Percentiles rank a stretch among this genome's conserved stretches.
phyloP scores from a whole-genome alignment of 176 grass and related monocot genomes.

The Triticum timopheevii region DNA sequence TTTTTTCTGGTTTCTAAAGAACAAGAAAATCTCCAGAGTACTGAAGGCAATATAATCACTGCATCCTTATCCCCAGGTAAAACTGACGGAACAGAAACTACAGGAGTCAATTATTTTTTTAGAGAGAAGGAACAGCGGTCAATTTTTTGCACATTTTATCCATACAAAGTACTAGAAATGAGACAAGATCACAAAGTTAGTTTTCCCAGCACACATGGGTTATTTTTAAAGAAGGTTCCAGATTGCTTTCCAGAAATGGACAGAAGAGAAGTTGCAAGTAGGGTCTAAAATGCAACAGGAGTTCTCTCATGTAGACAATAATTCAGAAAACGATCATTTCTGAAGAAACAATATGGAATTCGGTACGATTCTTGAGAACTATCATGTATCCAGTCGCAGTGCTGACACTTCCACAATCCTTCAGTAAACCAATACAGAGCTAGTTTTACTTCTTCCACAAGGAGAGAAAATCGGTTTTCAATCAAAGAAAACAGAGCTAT shows the following conservation, averaged over 20 bases:
- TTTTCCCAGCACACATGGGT: background rate
- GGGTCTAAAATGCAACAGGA: background rate
- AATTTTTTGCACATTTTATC: background rate
- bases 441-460: background rate
- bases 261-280: background rate
- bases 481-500: background rate
- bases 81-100: background rate
- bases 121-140: background rate
- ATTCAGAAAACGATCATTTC: constrained; percentile 29
- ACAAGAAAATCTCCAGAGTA: too few relatives aligned
- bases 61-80: background rate
- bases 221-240: background rate
- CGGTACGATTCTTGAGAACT: background rate
- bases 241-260: constrained; percentile 9
- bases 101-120: too few relatives aligned
- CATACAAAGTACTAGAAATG: background rate
- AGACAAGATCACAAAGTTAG: too few relatives aligned
- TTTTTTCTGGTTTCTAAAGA: background rate
- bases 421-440: constrained; percentile 58
- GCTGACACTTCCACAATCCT: constrained; percentile 72
- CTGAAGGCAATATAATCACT: background rate
- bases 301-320: background rate
- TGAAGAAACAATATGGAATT: constrained; percentile 37
- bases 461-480: background rate
- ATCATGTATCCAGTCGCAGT: constrained; percentile 57